A percentile compares a stretch with the other conserved stretches of the same genome.
Evolutionary conservation across 176 grass and related monocot genomes (phyloP).

Genomic region (Elaeis guineensis): DNA sequence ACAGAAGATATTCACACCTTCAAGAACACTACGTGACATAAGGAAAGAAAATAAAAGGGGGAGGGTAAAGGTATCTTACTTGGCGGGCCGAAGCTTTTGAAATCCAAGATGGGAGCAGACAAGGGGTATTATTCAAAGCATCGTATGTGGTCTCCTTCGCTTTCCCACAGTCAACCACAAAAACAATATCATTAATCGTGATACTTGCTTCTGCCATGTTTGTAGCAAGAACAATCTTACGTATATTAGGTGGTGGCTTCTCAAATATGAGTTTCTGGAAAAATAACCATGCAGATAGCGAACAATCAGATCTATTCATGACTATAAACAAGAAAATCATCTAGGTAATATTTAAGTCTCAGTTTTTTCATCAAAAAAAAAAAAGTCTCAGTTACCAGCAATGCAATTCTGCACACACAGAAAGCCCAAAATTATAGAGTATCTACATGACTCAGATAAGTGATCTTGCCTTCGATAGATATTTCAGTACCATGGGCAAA

Average conservation of each 20-base stretch:
- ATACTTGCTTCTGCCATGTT: conserved; percentile 99
- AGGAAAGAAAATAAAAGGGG: background rate
- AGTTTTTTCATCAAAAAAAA: no score
- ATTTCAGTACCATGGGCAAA: no score
- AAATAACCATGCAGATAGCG: conserved; percentile 9
- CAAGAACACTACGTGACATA: background rate
- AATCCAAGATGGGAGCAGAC: conserved; percentile 97
- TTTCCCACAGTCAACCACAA: conserved; percentile 95
- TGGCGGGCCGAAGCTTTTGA: conserved; percentile 93
- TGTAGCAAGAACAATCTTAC: conserved; percentile 91
- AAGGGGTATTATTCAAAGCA: conserved; percentile 97
- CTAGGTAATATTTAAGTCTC: background rate
- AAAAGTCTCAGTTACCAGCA: no score
- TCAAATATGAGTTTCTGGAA: conserved; percentile 88
- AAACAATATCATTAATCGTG: conserved; percentile 97
- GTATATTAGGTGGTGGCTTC: conserved; percentile 70
- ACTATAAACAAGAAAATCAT: background rate
- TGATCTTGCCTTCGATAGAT: no score
- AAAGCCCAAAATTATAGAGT: no score
- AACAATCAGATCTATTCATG: background rate
- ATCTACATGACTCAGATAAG: no score
- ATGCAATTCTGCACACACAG: no score
- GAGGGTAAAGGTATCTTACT: conserved; percentile 30
- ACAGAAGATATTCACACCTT: no score
- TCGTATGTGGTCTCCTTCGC: conserved; percentile 97